phyloP scores from a whole-genome alignment of 2,329 filamentous ascomycete genomes.

The Exophiala xenobiotica region DNA sequence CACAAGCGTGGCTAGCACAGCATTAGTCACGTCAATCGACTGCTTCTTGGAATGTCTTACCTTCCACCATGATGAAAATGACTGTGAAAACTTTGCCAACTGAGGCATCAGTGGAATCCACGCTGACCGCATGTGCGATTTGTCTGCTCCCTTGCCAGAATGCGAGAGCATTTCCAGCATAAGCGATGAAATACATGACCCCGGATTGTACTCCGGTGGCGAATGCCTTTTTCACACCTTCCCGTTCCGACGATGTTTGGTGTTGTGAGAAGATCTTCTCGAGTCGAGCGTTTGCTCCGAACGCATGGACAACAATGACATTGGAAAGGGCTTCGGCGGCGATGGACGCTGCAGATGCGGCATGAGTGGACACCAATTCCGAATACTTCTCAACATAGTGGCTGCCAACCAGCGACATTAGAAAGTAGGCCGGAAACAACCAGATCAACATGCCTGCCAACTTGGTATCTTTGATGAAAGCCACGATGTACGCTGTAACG shows the following conservation, averaged over 20 bases:
- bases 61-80: constrained; percentile 56
- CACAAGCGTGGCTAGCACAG: background rate
- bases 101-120: constrained; percentile 36
- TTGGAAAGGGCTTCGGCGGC: constrained; percentile 55
- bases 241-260: constrained; percentile 31
- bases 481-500: constrained; percentile 49
- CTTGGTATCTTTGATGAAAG: constrained; percentile 49
- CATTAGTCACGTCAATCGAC: background rate
- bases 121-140: constrained; percentile 42
- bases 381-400: constrained; percentile 48
- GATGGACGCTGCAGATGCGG: constrained; percentile 58
- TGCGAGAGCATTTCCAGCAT: constrained; percentile 36
- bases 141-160: constrained; percentile 49
- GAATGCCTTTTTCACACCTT: constrained; percentile 35
- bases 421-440: constrained; percentile 46
- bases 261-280: constrained; percentile 33
- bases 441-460: constrained; percentile 49
- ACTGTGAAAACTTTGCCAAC: constrained; percentile 55
- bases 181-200: constrained; percentile 35
- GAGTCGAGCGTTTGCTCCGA: constrained; percentile 56
- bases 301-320: constrained; percentile 51
- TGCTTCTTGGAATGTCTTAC: constrained; percentile 32
- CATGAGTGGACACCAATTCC: constrained; percentile 48
- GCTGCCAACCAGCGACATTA: constrained; percentile 48
- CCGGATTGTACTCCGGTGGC: constrained; percentile 35